Base-by-base conservation (phyloP, 305 asterid genomes). In the Fraxinus xanthoxyloides region DNA sequence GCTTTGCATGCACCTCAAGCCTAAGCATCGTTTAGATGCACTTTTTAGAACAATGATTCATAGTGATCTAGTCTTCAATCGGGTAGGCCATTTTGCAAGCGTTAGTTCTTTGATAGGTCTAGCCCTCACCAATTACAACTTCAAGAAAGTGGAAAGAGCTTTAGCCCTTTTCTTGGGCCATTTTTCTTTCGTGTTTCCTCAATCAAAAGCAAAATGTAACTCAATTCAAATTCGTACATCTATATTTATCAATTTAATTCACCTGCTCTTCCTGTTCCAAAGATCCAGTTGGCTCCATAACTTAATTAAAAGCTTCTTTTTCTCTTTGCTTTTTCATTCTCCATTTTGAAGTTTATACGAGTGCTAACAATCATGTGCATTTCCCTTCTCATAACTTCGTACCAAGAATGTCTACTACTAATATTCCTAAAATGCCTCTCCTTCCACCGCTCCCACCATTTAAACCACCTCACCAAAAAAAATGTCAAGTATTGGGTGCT, bases 221-320 rank as follows among this genome's bases (percentile, higher is more conserved):
- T 56, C 48, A 81, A 80, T 87, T 89, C 91, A 89, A 89, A 88
- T 35, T 43, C 88, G 80, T 59, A 79, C 75, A 84, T 82, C 81
- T 70, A 80, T 74, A 51, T 76, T 51, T 34, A 76, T 81, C 87
- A 69, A 82, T 90, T 87, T 89, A 84, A 78, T 80, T 72, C 84
- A 73, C 34, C 80, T 81, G 74, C 95, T 89, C 86, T 90, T 67
- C 72, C 82, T 84, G 85, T 61, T 43, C 78, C 85, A 88, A 85
- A 91, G 84, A 69, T 73, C 65, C 77, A 7, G 17, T 75, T 82
- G 90, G 85, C 80, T 91, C 91, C 89, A 86, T 87, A 38, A 74
- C 87, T 36, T 82, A 81, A 70, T 80, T 86, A 85, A 90, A 90
- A 90, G 89, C 86, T 73, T 84, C 85, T 82, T 79, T 35, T 81